A percentile compares a stretch with the other conserved stretches of the same genome.
These are phyloP conservation scores for Bryoerythrophyllum caledonicum DNA, from an alignment of 225 moss, liverwort and hornwort genomes.

Conservation along the genomic window DNA sequence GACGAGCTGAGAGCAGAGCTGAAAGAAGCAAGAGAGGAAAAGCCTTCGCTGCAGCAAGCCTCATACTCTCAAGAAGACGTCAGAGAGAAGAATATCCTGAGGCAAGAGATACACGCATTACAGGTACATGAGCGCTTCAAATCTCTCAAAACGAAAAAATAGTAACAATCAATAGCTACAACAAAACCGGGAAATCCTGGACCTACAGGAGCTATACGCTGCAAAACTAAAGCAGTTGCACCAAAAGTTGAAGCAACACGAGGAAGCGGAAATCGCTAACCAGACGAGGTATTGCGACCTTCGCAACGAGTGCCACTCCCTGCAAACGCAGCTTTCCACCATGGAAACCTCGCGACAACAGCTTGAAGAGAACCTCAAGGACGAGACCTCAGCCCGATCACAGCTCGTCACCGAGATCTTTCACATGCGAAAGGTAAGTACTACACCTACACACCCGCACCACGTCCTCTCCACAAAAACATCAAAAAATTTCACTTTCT, in stretches of 20 bases:
- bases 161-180: neutral
- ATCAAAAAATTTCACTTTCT: neutral
- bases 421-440: constrained; percentile 50
- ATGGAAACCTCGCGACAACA: constrained; percentile 53
- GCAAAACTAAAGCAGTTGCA: constrained; percentile 89
- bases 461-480: neutral
- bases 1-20: constrained; percentile 80
- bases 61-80: constrained; percentile 28
- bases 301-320: constrained; percentile 43
- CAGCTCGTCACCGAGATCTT: constrained; percentile 56
- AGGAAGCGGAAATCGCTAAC: constrained; percentile 41
- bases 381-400: constrained; percentile 58
- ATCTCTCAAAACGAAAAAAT: neutral
- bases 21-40: constrained; percentile 44
- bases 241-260: constrained; percentile 66
- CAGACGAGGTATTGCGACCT: constrained; percentile 33
- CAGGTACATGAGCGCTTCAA: constrained; percentile 52
- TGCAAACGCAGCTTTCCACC: constrained; percentile 44
- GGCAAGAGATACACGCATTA: constrained; percentile 81
- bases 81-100: constrained; percentile 74
- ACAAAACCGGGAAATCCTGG: neutral
- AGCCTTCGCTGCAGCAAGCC: neutral
- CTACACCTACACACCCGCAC: neutral
- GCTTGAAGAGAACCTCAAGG: constrained; percentile 54
- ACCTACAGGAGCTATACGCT: constrained; percentile 71